Percentiles rank a stretch among this genome's conserved stretches.
Conservation (phyloP, 2,329 filamentous ascomycete species). For the Aureobasidium sp. region DNA sequence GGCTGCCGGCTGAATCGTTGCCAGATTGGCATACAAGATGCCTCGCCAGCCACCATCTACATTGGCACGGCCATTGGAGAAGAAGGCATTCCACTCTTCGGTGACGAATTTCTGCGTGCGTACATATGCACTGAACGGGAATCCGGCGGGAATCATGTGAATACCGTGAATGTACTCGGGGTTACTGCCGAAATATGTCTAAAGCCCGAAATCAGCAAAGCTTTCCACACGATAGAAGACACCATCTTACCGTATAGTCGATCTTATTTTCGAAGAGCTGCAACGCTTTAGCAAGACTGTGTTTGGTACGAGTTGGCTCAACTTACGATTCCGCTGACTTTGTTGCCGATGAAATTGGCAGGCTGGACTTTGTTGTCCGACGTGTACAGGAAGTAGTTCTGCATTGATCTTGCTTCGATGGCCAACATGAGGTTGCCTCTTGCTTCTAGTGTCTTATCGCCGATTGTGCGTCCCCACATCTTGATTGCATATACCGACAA, state of each 20-base stretch:
- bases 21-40: conserved; percentile 74
- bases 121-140: conserved; percentile 60
- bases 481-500: conserved; percentile 84
- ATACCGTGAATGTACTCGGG: conserved; percentile 52
- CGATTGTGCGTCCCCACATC: conserved; percentile 80
- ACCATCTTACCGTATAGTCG: conserved; percentile 57
- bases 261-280: conserved; percentile 86
- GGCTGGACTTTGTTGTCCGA: conserved; percentile 66
- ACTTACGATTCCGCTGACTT: conserved; percentile 50
- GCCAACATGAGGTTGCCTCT: conserved; percentile 77
- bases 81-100: conserved; percentile 78
- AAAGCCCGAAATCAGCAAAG: no score
- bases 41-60: conserved; percentile 78
- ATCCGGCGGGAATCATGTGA: conserved; percentile 68
- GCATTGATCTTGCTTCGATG: conserved; percentile 65
- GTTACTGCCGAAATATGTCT: conserved; percentile 67
- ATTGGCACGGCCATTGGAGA: conserved; percentile 60
- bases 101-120: conserved; percentile 63
- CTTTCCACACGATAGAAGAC: accelerated
- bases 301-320: accelerated
- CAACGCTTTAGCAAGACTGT: neutral
- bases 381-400: conserved; percentile 76
- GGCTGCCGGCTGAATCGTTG: conserved; percentile 62
- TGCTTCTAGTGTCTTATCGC: conserved; percentile 73
- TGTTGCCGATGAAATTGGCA: conserved; percentile 71